These are phyloP conservation scores for Ballota nigra DNA, from an alignment of 257 asterid genomes.

Conservation along the genomic window DNA sequence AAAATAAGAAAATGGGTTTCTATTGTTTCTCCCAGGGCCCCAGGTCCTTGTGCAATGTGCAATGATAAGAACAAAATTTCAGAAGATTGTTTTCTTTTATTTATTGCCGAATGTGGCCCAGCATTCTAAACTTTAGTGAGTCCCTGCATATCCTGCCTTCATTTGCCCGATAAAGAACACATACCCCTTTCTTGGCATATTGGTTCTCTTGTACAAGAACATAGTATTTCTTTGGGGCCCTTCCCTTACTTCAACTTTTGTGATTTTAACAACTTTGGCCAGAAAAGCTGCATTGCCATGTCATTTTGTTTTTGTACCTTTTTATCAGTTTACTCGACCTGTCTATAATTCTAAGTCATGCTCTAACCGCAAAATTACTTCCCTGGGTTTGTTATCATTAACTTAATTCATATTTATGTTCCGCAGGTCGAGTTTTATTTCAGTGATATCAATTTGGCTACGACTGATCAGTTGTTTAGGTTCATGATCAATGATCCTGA, in stretches of 20 bases:
- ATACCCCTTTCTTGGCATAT: not conserved
- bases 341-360: not conserved
- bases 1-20: too few species aligned
- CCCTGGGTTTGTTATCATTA: not conserved
- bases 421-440: constrained; percentile 82
- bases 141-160: not conserved
- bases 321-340: not conserved
- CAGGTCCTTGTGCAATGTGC: too few species aligned
- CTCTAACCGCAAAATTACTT: not conserved
- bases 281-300: not conserved
- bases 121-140: not conserved
- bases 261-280: not conserved
- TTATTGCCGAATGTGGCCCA: not conserved
- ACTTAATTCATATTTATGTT: not conserved
- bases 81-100: constrained; percentile 2
- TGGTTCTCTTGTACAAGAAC: not conserved
- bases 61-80: too few species aligned
- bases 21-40: too few species aligned
- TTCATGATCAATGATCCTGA: constrained; percentile 72
- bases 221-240: not conserved
- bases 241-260: not conserved
- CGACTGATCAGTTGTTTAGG: constrained; percentile 67
- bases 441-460: constrained; percentile 82
- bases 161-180: not conserved
- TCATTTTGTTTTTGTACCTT: not conserved